Percentiles rank a stretch among this genome's conserved stretches.
Conservation (phyloP, 1,139 yeast genomes). For the Kodamaea plutei region DNA sequence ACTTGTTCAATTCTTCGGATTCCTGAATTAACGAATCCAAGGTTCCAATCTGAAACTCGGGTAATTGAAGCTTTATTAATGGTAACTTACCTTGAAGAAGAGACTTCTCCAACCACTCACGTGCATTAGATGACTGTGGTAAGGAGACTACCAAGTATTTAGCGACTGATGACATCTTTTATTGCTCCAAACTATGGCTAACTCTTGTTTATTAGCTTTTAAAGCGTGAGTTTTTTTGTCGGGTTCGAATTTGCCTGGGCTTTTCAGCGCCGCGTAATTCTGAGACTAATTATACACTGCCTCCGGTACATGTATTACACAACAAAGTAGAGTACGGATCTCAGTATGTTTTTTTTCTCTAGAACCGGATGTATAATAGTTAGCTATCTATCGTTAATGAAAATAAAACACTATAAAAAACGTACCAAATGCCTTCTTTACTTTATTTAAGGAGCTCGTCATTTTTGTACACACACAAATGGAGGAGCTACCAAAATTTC, state of each 20-base stretch:
- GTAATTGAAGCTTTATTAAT: slow-evolving; percentile 53
- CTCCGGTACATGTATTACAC: no score
- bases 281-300: no score
- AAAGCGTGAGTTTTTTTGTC: neutral
- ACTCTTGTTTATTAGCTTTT: slow-evolving; percentile 1
- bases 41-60: slow-evolving; percentile 93
- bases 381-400: no score
- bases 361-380: no score
- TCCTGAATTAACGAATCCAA: slow-evolving; percentile 87
- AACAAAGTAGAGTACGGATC: no score
- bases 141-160: slow-evolving; percentile 50
- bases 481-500: no score
- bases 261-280: neutral
- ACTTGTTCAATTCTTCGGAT: slow-evolving; percentile 80
- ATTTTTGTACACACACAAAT: no score
- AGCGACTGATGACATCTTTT: slow-evolving; percentile 16
- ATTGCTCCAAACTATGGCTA: no score
- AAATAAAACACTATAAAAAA: no score
- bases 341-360: no score
- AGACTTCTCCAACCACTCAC: slow-evolving; percentile 41
- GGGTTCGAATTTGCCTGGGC: slow-evolving; percentile 1
- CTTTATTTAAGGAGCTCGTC: no score
- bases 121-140: slow-evolving; percentile 46
- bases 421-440: no score
- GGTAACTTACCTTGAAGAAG: slow-evolving; percentile 43